Evolutionary conservation across 371 early-diverging fungal species (phyloP).

Genomic region (Zychaea mexicana): DNA sequence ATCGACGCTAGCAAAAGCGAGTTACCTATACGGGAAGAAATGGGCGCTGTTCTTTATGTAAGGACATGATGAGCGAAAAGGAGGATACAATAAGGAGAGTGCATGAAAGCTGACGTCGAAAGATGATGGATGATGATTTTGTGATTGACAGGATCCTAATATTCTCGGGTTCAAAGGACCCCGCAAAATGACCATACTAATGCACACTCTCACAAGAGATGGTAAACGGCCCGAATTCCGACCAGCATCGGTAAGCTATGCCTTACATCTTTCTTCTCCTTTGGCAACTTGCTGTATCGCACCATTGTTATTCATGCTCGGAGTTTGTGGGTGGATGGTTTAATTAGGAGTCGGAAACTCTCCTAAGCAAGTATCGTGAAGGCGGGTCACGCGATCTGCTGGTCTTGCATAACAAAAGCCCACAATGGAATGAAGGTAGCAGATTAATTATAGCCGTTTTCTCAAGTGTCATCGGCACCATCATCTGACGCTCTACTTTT

Average conservation of each 20-base stretch:
- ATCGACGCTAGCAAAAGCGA: slow-evolving; percentile 33
- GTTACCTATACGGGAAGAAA: slow-evolving; percentile 65
- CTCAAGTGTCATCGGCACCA: not conserved
- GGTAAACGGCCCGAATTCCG: slow-evolving; percentile 65
- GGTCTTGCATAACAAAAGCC: slow-evolving; percentile 85
- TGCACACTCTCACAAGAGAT: slow-evolving; percentile 71
- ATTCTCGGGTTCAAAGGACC: slow-evolving; percentile 92
- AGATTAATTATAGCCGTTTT: not conserved
- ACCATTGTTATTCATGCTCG: not conserved
- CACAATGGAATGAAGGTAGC: slow-evolving; percentile 91
- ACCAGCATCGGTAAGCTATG: slow-evolving; percentile 50
- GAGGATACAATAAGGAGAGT: not conserved
- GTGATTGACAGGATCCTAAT: slow-evolving; percentile 73
- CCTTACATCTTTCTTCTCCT: not conserved
- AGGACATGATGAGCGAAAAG: slow-evolving; percentile 11
- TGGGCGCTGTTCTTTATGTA: slow-evolving; percentile 84
- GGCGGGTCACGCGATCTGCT: slow-evolving; percentile 66
- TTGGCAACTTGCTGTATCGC: not conserved
- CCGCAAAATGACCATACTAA: slow-evolving; percentile 87
- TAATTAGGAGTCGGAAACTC: slow-evolving; percentile 63
- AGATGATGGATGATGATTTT: not conserved
- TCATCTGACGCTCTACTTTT: not conserved
- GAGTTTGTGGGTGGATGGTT: not conserved
- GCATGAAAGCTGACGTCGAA: not conserved
- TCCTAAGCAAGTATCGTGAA: slow-evolving; percentile 63